Evolutionary conservation across 1,284 basidiomycete species (phyloP).

Genomic region (Cutaneotrichosporon sp.): DNA sequence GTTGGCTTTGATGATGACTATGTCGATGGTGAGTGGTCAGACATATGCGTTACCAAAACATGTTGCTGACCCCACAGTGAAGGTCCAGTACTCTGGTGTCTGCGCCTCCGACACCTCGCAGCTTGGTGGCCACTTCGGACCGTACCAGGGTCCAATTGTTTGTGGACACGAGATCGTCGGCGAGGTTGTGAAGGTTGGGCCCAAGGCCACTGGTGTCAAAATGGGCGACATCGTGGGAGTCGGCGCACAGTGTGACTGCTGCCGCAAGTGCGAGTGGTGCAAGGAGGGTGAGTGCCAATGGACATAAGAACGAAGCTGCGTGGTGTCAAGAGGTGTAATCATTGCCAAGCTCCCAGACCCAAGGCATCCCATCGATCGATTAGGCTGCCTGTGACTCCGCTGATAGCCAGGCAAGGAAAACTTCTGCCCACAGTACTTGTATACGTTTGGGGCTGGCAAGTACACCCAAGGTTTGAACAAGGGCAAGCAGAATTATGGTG

Average conservation of each 20-base stretch:
- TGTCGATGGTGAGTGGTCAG: constrained; percentile 39
- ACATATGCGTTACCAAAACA: not conserved
- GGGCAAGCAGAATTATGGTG: constrained; percentile 46
- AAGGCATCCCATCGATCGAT: no score
- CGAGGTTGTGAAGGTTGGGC: constrained; percentile 25
- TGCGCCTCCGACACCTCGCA: constrained; percentile 18
- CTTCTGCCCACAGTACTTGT: not conserved
- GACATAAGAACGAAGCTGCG: not conserved
- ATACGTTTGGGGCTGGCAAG: not conserved
- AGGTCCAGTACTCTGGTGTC: constrained; percentile 18
- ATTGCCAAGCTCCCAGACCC: no score
- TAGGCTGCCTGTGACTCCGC: no score
- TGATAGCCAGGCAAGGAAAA: constrained; percentile 3
- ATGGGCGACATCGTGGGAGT: constrained; percentile 52
- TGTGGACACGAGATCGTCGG: constrained; percentile 36
- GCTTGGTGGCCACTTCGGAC: constrained; percentile 18
- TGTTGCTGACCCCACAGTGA: constrained; percentile 8
- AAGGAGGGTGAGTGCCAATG: constrained; percentile 40
- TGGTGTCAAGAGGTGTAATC: not conserved
- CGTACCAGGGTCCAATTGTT: not conserved
- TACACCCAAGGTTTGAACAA: constrained; percentile 18
- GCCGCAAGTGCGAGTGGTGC: constrained; percentile 49
- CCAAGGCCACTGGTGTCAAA: constrained; percentile 25
- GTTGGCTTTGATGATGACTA: constrained; percentile 47
- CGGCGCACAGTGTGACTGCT: constrained; percentile 52